Evolutionary conservation across 306 rosid genomes (phyloP).

Genomic region (Luffa aegyptiaca): DNA sequence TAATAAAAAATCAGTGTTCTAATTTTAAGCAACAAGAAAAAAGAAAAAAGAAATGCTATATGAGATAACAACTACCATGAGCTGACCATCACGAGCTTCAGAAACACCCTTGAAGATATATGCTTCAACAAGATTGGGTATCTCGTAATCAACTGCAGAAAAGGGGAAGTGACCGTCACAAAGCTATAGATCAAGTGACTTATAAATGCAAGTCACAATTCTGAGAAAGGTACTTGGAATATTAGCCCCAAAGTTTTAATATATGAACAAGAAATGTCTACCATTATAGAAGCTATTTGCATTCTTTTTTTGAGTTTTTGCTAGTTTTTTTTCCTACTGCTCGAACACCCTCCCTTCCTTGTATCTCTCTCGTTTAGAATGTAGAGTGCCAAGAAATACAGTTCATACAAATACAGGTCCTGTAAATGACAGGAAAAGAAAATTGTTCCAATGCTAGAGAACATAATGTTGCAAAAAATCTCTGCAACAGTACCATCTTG

Average conservation of each 20-base stretch:
- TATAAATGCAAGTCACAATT: background rate
- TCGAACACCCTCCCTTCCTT: background rate
- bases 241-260: background rate
- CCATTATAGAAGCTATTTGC: background rate
- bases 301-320: background rate
- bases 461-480: background rate
- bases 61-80: slow-evolving; percentile 39
- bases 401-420: background rate
- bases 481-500: background rate
- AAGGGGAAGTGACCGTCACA: slow-evolving; percentile 11
- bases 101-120: slow-evolving; percentile 56
- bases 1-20: slow-evolving; percentile 8
- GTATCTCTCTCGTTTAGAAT: background rate
- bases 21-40: background rate
- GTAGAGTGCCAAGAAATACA: background rate
- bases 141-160: slow-evolving; percentile 41
- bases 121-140: slow-evolving; percentile 46
- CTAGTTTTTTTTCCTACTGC: background rate
- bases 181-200: background rate
- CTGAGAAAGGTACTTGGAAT: background rate
- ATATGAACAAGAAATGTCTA: background rate
- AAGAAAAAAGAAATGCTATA: background rate
- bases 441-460: background rate
- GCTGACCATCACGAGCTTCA: slow-evolving; percentile 48
- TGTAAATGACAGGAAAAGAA: background rate